Evolutionary conservation across 179 eudicot species (phyloP).

Genomic region (Actinidia chinensis): DNA sequence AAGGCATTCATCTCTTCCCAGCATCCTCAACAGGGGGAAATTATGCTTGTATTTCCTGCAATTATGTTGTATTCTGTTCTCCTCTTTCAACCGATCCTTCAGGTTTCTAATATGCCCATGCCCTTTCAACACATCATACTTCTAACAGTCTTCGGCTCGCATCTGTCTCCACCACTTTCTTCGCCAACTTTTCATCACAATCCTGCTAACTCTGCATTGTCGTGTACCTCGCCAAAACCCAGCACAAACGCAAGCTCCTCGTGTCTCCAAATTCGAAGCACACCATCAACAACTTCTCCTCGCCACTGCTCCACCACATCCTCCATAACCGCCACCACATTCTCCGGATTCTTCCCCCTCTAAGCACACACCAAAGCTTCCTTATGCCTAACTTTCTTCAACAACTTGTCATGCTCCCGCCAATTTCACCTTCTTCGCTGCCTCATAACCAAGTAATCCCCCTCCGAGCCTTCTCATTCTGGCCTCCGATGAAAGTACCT

Average conservation of each 20-base stretch:
- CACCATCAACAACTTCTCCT: slow-evolving; percentile 66
- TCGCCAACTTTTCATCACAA: slow-evolving; percentile 65
- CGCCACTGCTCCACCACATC: slow-evolving; percentile 85
- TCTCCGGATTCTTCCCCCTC: slow-evolving; percentile 59
- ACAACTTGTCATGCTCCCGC: slow-evolving; percentile 72
- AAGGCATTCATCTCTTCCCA: slow-evolving; percentile 59
- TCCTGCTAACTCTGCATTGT: slow-evolving; percentile 66
- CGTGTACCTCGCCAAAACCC: slow-evolving; percentile 61
- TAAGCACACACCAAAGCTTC: slow-evolving; percentile 80
- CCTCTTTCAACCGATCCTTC: slow-evolving; percentile 72
- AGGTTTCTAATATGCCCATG: slow-evolving; percentile 65
- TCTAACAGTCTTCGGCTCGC: slow-evolving; percentile 63
- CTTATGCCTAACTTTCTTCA: slow-evolving; percentile 83
- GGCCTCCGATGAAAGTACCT: slow-evolving; percentile 88
- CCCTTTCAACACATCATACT: slow-evolving; percentile 42
- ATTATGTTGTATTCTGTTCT: slow-evolving; percentile 66
- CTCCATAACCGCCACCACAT: slow-evolving; percentile 81
- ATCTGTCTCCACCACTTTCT: slow-evolving; percentile 71
- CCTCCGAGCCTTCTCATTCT: slow-evolving; percentile 74
- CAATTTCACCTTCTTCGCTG: slow-evolving; percentile 68
- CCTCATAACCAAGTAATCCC: slow-evolving; percentile 62
- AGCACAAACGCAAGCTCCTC: slow-evolving; percentile 67
- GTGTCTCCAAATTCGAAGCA: slow-evolving; percentile 56
- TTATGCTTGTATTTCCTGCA: slow-evolving; percentile 80
- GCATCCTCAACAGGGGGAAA: slow-evolving; percentile 83